A percentile compares a stretch with the other conserved stretches of the same genome.
These are phyloP conservation scores for Solanum hybrid DNA, from an alignment of 305 asterid species.

Conservation along the genomic window DNA sequence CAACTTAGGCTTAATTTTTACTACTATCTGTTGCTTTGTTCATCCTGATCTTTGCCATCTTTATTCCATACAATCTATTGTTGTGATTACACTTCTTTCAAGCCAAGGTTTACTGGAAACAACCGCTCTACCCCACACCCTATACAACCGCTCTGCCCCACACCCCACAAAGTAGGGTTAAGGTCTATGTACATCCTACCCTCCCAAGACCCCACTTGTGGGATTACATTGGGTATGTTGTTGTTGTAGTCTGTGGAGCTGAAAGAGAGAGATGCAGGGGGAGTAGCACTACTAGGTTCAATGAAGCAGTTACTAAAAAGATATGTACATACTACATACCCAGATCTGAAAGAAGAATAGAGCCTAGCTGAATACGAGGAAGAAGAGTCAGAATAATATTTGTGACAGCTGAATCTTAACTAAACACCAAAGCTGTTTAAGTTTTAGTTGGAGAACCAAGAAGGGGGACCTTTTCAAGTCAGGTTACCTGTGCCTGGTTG, in stretches of 20 bases:
- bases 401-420: background rate
- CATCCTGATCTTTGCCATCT: background rate
- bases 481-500: background rate
- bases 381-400: background rate
- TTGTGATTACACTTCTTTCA: background rate
- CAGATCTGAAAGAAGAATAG: background rate
- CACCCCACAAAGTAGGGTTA: background rate
- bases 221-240: background rate
- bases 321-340: background rate
- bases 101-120: background rate
- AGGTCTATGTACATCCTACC: background rate
- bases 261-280: background rate
- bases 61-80: background rate
- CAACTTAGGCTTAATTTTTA: background rate
- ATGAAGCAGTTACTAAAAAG: background rate
- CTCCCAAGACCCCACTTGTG: background rate
- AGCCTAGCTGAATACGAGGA: background rate
- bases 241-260: background rate
- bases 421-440: background rate
- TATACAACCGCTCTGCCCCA: background rate
- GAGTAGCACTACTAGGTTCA: background rate
- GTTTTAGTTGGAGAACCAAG: background rate
- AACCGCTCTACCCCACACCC: background rate
- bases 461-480: background rate
- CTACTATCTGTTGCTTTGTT: background rate